Evolutionary conservation across 73 alveolate species (phyloP).

Genomic region (Uronychia setigera): DNA sequence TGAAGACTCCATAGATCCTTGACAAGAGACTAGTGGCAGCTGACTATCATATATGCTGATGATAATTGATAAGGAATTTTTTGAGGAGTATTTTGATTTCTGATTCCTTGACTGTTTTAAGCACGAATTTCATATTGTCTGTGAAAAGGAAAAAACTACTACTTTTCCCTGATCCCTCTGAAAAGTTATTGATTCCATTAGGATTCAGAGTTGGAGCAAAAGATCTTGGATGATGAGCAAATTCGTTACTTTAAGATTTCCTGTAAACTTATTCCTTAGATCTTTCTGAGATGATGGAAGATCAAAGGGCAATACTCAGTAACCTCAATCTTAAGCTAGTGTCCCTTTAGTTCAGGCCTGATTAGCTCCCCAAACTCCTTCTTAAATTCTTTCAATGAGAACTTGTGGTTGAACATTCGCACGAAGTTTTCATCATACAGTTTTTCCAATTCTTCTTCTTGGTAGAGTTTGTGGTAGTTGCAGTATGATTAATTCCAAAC

Average conservation of each 20-base stretch:
- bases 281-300: slow-evolving; percentile 1
- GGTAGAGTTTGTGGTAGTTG: neutral
- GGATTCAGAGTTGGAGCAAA: slow-evolving; percentile 55
- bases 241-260: neutral
- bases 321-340: neutral
- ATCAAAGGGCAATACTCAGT: slow-evolving; percentile 4
- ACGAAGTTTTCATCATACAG: neutral
- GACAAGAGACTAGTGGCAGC: slow-evolving; percentile 23
- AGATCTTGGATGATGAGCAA: slow-evolving; percentile 21
- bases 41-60: slow-evolving; percentile 23
- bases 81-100: slow-evolving; percentile 31
- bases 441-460: neutral
- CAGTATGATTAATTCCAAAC: neutral
- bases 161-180: slow-evolving; percentile 55
- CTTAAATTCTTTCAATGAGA: neutral
- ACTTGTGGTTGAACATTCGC: neutral
- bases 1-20: slow-evolving; percentile 49
- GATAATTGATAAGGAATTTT: slow-evolving; percentile 37
- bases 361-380: neutral
- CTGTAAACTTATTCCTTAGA: neutral
- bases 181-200: slow-evolving; percentile 32
- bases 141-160: slow-evolving; percentile 48
- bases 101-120: slow-evolving; percentile 45
- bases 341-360: neutral
- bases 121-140: slow-evolving; percentile 34